Base-by-base conservation (phyloP, 495 filamentous ascomycete genomes). In the Talaromyces trachyspermus region DNA sequence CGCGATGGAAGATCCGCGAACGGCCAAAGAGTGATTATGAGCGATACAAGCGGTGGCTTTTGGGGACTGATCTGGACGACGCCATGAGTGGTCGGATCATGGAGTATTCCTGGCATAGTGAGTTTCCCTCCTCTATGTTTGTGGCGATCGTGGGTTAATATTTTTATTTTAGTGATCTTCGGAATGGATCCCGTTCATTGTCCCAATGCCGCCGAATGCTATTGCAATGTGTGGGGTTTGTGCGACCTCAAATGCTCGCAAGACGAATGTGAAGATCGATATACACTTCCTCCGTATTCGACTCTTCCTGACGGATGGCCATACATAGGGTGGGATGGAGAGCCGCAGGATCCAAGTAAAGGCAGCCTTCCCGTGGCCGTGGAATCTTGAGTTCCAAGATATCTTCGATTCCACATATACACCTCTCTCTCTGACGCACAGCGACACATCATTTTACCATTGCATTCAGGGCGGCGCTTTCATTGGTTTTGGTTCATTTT, bases 51-150 rank as follows among this genome's bases (percentile, higher is more conserved):
- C 60, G 75, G 9, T 88, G 84, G 84, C 52, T 87, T 27, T 23
- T 74, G 11, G 54, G 74, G 9, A 86, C 84, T 19, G 50, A 60
- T 2, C 55, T 86, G 36, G 56, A 62, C 5, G 79, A 85, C 54
- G 66, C 68, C 24, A 51, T 78, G 45, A 80, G 74, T 27, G 84
- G 84, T n/a, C 58, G 83, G 8, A 75, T 88, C 20, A 75, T 86
- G 68, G 84, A 88, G 60, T 87, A 83, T 54, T 71, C 79, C 25
- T 88, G 84, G 84, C 84, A 88, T 60, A 71, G 69, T 72, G 68
- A 43, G 69, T 54, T 47, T 5, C 11, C 38, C 20, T 32, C 18
- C 14, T 30, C 15, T 15, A 4, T n/a, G 9, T 6, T 33, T 5
- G 14, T 14, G 9, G 2, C 10, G 6, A 19, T 20, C 3, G 23